phyloP scores from a whole-genome alignment of 2,329 filamentous ascomycete genomes.

The Aureobasidium musti region DNA sequence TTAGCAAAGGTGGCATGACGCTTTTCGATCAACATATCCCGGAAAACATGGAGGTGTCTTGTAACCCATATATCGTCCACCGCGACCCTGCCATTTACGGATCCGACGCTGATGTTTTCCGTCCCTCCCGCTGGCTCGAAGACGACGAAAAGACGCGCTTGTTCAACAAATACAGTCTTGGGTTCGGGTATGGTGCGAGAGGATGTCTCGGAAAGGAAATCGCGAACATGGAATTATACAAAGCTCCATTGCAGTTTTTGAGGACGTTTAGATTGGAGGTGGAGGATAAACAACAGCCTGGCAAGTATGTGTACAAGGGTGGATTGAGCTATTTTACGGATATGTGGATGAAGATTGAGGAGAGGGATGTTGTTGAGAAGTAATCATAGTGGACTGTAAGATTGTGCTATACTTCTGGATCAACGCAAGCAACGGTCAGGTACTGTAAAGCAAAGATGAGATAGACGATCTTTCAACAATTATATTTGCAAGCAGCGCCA shows the following conservation, averaged over 20 bases:
- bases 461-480: no score
- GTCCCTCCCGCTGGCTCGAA: constrained; percentile 37
- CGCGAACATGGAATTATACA: constrained; percentile 57
- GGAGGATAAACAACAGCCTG: constrained; percentile 39
- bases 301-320: constrained; percentile 46
- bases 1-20: constrained; percentile 15
- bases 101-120: constrained; percentile 37
- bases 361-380: background rate
- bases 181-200: constrained; percentile 54
- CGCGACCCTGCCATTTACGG: constrained; percentile 31
- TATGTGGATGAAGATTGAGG: constrained; percentile 44
- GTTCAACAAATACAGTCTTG: constrained; percentile 53
- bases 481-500: no score
- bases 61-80: constrained; percentile 31
- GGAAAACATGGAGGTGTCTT: constrained; percentile 29
- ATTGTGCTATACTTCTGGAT: no score
- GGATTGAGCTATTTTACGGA: constrained; percentile 49
- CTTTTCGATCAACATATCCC: constrained; percentile 35
- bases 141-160: constrained; percentile 43
- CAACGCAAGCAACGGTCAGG: no score
- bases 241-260: constrained; percentile 49
- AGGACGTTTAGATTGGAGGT: constrained; percentile 44
- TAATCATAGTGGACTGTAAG: no score
- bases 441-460: no score
- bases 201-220: constrained; percentile 55